Evolutionary conservation across 2,329 filamentous ascomycete species (phyloP).

Genomic region (Colletotrichum orbiculare): DNA sequence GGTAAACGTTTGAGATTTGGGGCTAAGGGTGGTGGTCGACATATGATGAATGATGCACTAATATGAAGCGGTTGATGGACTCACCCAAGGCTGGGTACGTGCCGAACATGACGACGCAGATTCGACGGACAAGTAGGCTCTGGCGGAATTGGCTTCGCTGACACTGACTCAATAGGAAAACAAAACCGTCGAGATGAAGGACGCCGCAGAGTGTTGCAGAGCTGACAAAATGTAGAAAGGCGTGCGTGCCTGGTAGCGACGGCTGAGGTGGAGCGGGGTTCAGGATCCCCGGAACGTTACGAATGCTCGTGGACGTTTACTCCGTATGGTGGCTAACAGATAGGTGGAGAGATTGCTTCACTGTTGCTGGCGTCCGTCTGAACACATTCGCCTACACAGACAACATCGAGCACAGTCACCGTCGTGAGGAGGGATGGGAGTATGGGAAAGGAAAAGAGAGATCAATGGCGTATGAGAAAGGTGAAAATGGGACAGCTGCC

Average conservation of each 20-base stretch:
- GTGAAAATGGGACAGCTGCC: conserved; percentile 6
- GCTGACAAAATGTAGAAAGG: too few species aligned
- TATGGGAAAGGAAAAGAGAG: background rate
- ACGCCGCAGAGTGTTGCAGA: too few species aligned
- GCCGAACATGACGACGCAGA: conserved; percentile 53
- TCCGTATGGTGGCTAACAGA: conserved; percentile 10
- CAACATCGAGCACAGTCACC: background rate
- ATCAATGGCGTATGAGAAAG: conserved; percentile 13
- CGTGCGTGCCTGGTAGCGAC: background rate
- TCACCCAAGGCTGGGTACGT: conserved; percentile 54
- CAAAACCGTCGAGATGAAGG: too few species aligned
- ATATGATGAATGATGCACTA: background rate
- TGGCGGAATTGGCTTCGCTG: too few species aligned
- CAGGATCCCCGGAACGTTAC: background rate
- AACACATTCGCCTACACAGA: background rate
- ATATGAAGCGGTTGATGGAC: conserved; percentile 37
- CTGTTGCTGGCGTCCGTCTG: background rate
- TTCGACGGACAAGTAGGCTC: conserved; percentile 2
- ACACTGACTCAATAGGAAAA: too few species aligned
- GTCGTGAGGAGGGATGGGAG: background rate
- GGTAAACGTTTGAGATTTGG: too few species aligned
- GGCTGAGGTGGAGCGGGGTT: conserved; percentile 27
- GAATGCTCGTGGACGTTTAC: too few species aligned
- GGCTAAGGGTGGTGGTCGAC: background rate
- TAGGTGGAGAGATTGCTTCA: conserved; percentile 17